These are phyloP conservation scores for Mucor sp. DNA, from an alignment of 371 early-diverging fungal species.

Conservation along the genomic window DNA sequence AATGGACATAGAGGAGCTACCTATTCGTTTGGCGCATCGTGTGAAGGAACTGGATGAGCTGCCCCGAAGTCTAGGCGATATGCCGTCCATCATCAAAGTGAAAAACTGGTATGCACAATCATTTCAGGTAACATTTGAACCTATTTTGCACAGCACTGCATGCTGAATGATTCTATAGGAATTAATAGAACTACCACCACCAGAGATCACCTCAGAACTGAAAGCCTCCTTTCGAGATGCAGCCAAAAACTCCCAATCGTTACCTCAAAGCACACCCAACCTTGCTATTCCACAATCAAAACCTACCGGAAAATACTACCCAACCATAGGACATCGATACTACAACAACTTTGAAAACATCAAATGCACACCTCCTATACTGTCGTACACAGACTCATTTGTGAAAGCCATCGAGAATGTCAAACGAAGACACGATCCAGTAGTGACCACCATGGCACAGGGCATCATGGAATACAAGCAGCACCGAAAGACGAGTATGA, in stretches of 20 bases:
- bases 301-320: constrained; percentile 6
- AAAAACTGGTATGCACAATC: constrained; percentile 96
- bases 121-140: constrained; percentile 64
- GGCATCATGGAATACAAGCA: constrained; percentile 94
- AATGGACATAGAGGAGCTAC: constrained; percentile 75
- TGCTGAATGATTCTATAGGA: constrained; percentile 46
- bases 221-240: constrained; percentile 29
- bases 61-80: constrained; percentile 82
- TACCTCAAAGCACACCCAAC: constrained; percentile 69
- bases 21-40: constrained; percentile 94
- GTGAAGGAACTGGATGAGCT: constrained; percentile 94
- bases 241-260: constrained; percentile 17
- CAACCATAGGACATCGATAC: constrained; percentile 51
- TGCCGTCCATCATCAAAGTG: constrained; percentile 91
- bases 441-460: constrained; percentile 92
- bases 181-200: constrained; percentile 71
- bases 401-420: constrained; percentile 86
- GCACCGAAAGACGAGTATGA: constrained; percentile 49
- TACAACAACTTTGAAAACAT: constrained; percentile 63
- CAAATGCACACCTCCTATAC: constrained; percentile 71
- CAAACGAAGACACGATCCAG: constrained; percentile 93
- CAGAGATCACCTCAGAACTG: constrained; percentile 51
- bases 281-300: constrained; percentile 33
- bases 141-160: background rate
- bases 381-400: constrained; percentile 80